A percentile compares a stretch with the other conserved stretches of the same genome.
Conservation (phyloP, 1,284 basidiomycete species). For the Phaffia rhodozyma region DNA sequence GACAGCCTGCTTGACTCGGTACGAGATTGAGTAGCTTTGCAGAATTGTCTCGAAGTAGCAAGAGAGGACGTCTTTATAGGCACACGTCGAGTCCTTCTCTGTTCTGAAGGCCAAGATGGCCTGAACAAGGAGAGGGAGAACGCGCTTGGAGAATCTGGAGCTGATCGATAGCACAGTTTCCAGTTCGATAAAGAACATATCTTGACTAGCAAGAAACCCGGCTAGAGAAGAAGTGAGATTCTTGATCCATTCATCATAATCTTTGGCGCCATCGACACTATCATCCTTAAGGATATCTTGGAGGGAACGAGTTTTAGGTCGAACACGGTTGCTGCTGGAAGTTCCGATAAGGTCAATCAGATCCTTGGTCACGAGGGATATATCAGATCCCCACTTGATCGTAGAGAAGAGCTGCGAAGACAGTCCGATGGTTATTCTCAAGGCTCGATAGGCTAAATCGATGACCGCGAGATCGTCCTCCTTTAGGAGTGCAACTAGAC, state of each 20-base stretch:
- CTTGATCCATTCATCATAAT: constrained; percentile 48
- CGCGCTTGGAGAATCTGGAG: constrained; percentile 48
- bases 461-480: constrained; percentile 3
- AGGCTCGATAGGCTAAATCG: constrained; percentile 16
- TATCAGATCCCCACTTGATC: background rate
- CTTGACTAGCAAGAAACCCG: constrained; percentile 44
- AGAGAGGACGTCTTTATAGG: constrained; percentile 39
- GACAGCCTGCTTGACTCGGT: constrained; percentile 43
- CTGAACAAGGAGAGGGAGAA: constrained; percentile 66
- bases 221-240: constrained; percentile 50
- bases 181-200: constrained; percentile 59
- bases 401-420: background rate
- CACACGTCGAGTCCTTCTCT: background rate
- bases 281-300: background rate
- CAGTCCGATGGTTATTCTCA: background rate
- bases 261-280: background rate
- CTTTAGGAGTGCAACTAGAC: constrained; percentile 11
- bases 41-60: constrained; percentile 46
- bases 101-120: constrained; percentile 40
- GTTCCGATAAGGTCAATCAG: background rate
- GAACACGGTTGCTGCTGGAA: background rate
- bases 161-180: constrained; percentile 47
- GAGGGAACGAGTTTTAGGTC: background rate
- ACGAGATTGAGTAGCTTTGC: background rate
- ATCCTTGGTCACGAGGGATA: background rate